These are phyloP conservation scores for Rhododendron williamsianum DNA, from an alignment of 148 eudicot genomes.

Conservation along the genomic window DNA sequence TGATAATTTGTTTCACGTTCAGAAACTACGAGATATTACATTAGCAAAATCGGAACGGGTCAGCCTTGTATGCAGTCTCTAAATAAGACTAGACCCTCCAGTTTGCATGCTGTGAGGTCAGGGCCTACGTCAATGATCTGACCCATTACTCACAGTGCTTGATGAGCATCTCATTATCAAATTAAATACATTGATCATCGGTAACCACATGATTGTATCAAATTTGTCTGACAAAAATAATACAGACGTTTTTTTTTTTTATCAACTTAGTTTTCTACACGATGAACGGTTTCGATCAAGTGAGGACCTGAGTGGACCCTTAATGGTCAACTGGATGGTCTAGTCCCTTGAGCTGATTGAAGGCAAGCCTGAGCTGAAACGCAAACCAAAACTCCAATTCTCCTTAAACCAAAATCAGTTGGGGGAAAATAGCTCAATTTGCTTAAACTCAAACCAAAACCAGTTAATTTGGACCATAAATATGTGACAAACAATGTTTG, in stretches of 20 bases:
- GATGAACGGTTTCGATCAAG: not conserved
- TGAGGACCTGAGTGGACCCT: not conserved
- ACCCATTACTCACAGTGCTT: not conserved
- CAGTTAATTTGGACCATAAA: not conserved
- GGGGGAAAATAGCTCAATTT: not conserved
- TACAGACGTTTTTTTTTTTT: no score
- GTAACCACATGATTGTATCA: not conserved
- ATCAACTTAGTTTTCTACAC: not conserved
- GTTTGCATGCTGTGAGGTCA: not conserved
- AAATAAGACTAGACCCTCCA: not conserved
- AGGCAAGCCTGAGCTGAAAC: not conserved
- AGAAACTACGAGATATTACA: not conserved
- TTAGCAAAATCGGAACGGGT: not conserved
- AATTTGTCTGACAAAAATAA: not conserved
- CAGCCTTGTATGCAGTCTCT: not conserved
- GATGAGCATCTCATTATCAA: not conserved
- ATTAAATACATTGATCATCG: not conserved
- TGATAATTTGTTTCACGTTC: not conserved
- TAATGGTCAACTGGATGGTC: not conserved
- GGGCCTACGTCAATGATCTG: not conserved
- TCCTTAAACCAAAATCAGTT: not conserved
- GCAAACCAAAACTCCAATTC: not conserved
- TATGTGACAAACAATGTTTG: not conserved
- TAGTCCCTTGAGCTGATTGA: not conserved
- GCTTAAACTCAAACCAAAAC: not conserved